Base-by-base conservation (phyloP, 768 basidiomycete species). In the Mrakia hoshinonis region DNA sequence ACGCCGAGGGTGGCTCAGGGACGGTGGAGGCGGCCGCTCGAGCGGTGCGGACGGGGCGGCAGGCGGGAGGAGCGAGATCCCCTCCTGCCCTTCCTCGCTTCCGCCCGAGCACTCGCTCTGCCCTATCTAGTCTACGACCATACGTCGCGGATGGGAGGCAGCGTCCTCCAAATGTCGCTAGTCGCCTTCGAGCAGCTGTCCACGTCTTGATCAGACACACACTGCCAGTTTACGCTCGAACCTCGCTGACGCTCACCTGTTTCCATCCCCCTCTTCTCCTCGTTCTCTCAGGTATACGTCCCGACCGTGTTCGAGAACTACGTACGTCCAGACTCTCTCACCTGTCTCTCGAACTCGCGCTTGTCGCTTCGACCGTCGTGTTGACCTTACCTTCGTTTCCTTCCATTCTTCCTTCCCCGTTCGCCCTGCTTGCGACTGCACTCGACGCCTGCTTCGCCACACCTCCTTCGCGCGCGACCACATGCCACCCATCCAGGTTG, bases 221-320 rank as follows among this genome's bases (percentile, higher is more conserved):
- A 6, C 15, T 43, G 6, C 43, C 6, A 43, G 43, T 15, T 43
- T 15, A 43, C 15, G n/a, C n/a, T n/a, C n/a, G n/a, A n/a, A n/a
- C n/a, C n/a, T 43, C 43, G 43, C 43, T 43, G 43, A 43, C 43
- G 29, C 55, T 64, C 36, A 69, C 46, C 22, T 47, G n/a, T 1
- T 34, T 60, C 54, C 62, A 36, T 29, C 38, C 52, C 26, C 29
- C 18, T 43, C 38, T 29, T 26, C 5, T 47, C 18, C 31, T 48
- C 38, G 4, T 7, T 18, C 24, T 26, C 29, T 9, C 75, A 98
- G 95, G 96, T 98, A 76, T 98, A 98, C 79, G 93, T 98, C 74
- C 96, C 96, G 63, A 99, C 96, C 72, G 96, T 99, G 65, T 99
- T 98, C 76, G 96, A 99, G 85, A 97, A 97, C 87, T 96, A 97